A percentile compares a stretch with the other conserved stretches of the same genome.
These are phyloP conservation scores for Diplodia intermedia DNA, from an alignment of 2,329 filamentous ascomycete species.

Conservation along the genomic window DNA sequence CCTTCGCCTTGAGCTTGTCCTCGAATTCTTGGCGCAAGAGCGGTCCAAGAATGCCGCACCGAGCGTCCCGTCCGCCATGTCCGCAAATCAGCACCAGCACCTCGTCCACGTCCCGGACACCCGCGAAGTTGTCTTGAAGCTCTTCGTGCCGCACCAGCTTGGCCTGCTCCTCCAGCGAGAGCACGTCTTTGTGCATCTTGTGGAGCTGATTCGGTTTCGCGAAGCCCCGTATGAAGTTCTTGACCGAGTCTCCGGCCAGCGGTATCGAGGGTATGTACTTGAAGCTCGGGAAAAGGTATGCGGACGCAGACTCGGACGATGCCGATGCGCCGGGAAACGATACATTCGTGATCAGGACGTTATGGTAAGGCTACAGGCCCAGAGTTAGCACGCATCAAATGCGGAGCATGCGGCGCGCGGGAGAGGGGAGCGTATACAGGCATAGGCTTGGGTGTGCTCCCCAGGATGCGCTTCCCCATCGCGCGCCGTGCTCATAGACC, in stretches of 20 bases:
- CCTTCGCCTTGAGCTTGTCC: conserved; percentile 59
- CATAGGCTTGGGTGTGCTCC: conserved; percentile 1
- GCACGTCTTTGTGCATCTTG: conserved; percentile 59
- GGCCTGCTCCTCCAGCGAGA: conserved; percentile 62
- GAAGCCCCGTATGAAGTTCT: conserved; percentile 67
- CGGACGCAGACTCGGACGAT: conserved; percentile 62
- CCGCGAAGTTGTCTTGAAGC: conserved; percentile 56
- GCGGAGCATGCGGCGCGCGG: conserved; percentile 21
- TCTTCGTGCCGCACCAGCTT: conserved; percentile 56
- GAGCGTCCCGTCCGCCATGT: conserved; percentile 78
- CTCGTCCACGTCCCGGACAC: conserved; percentile 68
- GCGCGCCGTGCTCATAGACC: conserved; percentile 22
- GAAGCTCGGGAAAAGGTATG: conserved; percentile 82
- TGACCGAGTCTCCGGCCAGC: conserved; percentile 63
- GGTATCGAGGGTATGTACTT: conserved; percentile 77
- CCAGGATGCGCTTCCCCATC: neutral
- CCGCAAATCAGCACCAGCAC: conserved; percentile 86
- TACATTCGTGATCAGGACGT: conserved; percentile 76
- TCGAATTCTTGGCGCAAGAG: conserved; percentile 75
- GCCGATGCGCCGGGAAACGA: conserved; percentile 68
- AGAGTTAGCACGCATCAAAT: neutral
- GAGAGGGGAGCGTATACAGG: conserved; percentile 28
- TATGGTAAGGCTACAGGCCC: conserved; percentile 74
- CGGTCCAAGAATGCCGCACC: conserved; percentile 83
- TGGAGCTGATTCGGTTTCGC: conserved; percentile 70